phyloP scores from a whole-genome alignment of 2,329 filamentous ascomycete species.

The Thielaviopsis musarum region DNA sequence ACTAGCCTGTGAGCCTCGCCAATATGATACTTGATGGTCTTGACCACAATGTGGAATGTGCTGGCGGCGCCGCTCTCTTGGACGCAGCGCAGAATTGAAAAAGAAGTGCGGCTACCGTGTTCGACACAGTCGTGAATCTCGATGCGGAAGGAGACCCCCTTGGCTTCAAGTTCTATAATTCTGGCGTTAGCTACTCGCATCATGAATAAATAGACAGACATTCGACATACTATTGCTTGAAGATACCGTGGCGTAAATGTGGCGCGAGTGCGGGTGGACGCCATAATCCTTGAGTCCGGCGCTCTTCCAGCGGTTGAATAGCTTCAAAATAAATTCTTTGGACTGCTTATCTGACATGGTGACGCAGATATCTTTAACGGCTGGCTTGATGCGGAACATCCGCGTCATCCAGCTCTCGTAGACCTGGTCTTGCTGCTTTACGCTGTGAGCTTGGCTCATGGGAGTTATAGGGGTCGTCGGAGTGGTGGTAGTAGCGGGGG shows the following conservation, averaged over 20 bases:
- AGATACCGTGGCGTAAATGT: slow-evolving; percentile 60
- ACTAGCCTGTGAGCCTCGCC: slow-evolving; percentile 49
- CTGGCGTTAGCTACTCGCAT: neutral
- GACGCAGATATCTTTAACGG: slow-evolving; percentile 58
- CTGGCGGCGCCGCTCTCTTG: slow-evolving; percentile 85
- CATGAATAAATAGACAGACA: neutral
- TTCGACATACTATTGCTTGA: slow-evolving; percentile 47
- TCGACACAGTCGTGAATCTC: slow-evolving; percentile 84
- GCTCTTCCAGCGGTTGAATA: slow-evolving; percentile 64
- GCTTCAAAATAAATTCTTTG: slow-evolving; percentile 56
- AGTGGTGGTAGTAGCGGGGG: neutral
- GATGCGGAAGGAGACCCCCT: slow-evolving; percentile 72
- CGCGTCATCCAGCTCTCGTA: slow-evolving; percentile 79
- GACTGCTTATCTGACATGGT: slow-evolving; percentile 49
- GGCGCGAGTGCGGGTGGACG: slow-evolving; percentile 41
- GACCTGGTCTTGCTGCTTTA: slow-evolving; percentile 37
- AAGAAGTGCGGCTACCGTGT: slow-evolving; percentile 56
- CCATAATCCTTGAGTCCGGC: slow-evolving; percentile 69
- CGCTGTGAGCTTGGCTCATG: neutral
- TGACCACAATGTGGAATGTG: slow-evolving; percentile 70
- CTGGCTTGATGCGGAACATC: slow-evolving; percentile 79
- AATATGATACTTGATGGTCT: slow-evolving; percentile 56
- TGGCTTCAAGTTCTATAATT: slow-evolving; percentile 53
- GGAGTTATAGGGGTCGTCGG: neutral
- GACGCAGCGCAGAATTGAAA: slow-evolving; percentile 71